Evolutionary conservation across 1,284 basidiomycete species (phyloP).

Genomic region (Trametes hirsuta): DNA sequence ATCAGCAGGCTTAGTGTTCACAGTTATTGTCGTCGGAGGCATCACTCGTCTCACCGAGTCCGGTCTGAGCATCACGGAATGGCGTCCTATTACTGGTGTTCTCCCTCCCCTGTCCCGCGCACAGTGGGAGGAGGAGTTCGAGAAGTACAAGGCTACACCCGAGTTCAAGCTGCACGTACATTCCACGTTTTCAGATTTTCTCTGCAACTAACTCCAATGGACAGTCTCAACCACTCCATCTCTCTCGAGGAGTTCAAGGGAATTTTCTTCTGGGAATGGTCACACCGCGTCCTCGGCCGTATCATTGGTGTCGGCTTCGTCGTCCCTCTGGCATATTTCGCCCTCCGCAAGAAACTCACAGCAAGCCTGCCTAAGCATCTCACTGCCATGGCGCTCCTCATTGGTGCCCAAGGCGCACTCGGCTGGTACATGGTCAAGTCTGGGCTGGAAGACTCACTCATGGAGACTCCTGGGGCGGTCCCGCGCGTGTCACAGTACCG

Average conservation of each 20-base stretch:
- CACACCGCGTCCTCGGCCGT: conserved; percentile 92
- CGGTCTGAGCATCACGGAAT: conserved; percentile 97
- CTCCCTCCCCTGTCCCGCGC: conserved; percentile 78
- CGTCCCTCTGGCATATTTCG: conserved; percentile 81
- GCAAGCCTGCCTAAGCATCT: conserved; percentile 66
- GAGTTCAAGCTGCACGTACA: conserved; percentile 90
- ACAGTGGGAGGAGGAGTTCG: conserved; percentile 91
- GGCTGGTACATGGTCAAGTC: conserved; percentile 99
- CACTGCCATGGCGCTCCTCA: conserved; percentile 73
- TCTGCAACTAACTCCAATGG: too few species aligned
- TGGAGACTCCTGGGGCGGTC: conserved; percentile 82
- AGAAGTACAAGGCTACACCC: conserved; percentile 94
- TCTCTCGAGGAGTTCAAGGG: conserved; percentile 90
- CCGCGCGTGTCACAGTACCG: conserved; percentile 97
- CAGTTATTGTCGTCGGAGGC: conserved; percentile 94
- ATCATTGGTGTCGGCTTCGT: conserved; percentile 86
- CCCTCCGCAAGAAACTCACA: conserved; percentile 68
- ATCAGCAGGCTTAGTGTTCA: conserved; percentile 86
- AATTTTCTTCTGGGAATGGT: conserved; percentile 99
- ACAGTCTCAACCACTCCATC: conserved; percentile 87
- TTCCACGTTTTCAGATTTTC: too few species aligned
- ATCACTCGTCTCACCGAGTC: conserved; percentile 97
- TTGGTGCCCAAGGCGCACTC: conserved; percentile 89
- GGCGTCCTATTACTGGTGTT: conserved; percentile 92
- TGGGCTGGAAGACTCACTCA: conserved; percentile 83